phyloP scores from a whole-genome alignment of 2,329 filamentous ascomycete species.

The Colletotrichum noveboracense region DNA sequence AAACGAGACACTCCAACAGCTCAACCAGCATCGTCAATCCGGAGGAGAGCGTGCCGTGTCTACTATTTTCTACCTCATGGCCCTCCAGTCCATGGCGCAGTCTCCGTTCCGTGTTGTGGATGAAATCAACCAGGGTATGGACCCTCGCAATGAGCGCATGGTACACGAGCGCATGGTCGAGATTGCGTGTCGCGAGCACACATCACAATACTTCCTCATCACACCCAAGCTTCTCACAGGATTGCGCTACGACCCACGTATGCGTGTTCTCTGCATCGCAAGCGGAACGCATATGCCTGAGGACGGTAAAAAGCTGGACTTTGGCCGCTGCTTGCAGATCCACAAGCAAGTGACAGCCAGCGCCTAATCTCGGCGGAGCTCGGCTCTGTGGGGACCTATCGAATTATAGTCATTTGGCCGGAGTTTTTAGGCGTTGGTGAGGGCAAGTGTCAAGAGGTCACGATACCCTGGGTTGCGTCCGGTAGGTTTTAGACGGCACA shows the following conservation, averaged over 20 bases:
- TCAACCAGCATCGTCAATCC: constrained; percentile 92
- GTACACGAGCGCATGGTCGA: constrained; percentile 98
- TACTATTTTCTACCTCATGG: constrained; percentile 99
- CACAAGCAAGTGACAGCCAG: constrained; percentile 44
- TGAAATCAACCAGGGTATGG: constrained; percentile 99
- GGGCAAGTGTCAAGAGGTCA: background rate
- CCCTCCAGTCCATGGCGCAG: constrained; percentile 89
- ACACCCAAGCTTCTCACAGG: constrained; percentile 92
- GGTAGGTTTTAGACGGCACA: background rate
- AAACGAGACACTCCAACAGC: constrained; percentile 80
- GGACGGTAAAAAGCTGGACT: constrained; percentile 57
- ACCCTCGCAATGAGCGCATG: constrained; percentile 96
- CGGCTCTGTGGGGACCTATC: background rate
- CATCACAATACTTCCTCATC: constrained; percentile 93
- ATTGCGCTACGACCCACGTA: constrained; percentile 84
- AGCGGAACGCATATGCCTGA: constrained; percentile 78
- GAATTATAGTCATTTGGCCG: background rate
- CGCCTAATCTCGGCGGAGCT: constrained; percentile 20
- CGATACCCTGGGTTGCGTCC: background rate
- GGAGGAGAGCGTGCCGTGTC: constrained; percentile 95
- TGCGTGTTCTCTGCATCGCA: constrained; percentile 93
- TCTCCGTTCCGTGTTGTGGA: constrained; percentile 98
- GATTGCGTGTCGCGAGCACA: constrained; percentile 86
- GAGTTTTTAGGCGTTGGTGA: background rate
- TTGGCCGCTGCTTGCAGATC: constrained; percentile 48